phyloP scores from a whole-genome alignment of 805 yeast species.

The Candida mattraensis region DNA sequence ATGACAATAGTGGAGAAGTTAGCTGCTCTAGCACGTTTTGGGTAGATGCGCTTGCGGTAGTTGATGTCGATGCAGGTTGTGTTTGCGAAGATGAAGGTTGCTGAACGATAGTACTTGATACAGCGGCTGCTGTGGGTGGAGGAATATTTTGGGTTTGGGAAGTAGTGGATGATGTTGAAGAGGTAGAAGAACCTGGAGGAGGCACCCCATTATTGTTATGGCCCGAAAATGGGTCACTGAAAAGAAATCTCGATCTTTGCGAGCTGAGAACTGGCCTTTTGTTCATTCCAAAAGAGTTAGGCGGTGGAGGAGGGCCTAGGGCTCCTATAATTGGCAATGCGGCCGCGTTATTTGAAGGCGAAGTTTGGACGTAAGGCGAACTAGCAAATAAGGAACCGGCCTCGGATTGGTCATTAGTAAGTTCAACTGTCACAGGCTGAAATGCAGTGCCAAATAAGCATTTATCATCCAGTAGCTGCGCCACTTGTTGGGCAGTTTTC shows the following conservation, averaged over 20 bases:
- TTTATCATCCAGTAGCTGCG: conserved; percentile 41
- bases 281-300: conserved; percentile 14
- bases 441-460: conserved; percentile 52
- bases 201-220: conserved; percentile 15
- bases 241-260: conserved; percentile 67
- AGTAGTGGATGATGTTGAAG: conserved; percentile 17
- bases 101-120: conserved; percentile 12
- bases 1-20: conserved; percentile 24
- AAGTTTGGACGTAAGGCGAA: conserved; percentile 17
- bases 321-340: conserved; percentile 14
- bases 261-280: conserved; percentile 56
- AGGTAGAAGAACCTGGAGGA: conserved; percentile 18
- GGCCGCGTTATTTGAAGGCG: conserved; percentile 18
- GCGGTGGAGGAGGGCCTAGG: conserved; percentile 8
- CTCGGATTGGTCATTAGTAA: conserved; percentile 34
- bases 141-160: conserved; percentile 15
- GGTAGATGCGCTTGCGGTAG: conserved; percentile 37
- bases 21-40: conserved; percentile 22
- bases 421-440: conserved; percentile 41
- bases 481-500: conserved; percentile 42
- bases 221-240: conserved; percentile 57
- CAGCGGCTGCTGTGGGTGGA: conserved; percentile 13
- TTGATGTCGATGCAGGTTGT: conserved; percentile 18
- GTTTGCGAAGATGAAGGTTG: conserved; percentile 9
- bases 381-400: conserved; percentile 12